These are phyloP conservation scores for Rutstroemia sp. DNA, from an alignment of 2,329 filamentous ascomycete species.

Conservation along the genomic window DNA sequence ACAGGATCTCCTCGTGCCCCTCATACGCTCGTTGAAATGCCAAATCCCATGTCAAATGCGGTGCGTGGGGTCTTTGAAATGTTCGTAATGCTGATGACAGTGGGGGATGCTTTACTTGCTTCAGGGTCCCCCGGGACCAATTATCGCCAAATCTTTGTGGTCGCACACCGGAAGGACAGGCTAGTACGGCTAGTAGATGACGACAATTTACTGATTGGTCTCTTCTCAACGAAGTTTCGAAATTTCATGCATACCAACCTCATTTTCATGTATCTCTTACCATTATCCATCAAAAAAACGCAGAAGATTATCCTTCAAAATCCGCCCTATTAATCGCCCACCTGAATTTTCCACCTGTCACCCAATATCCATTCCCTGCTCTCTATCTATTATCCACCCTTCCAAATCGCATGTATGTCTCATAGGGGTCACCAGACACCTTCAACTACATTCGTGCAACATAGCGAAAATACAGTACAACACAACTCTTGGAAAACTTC, in stretches of 20 bases:
- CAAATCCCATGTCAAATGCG: too few species aligned
- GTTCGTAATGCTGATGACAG: too few species aligned
- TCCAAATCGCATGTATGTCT: slow-evolving; percentile 26
- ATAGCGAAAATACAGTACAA: slow-evolving; percentile 8
- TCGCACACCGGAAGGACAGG: too few species aligned
- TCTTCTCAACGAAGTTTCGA: neutral
- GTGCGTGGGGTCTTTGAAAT: too few species aligned
- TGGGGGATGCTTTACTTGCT: too few species aligned
- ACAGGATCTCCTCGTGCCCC: too few species aligned
- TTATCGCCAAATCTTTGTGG: too few species aligned
- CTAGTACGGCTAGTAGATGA: neutral
- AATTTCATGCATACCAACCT: neutral
- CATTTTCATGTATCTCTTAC: neutral
- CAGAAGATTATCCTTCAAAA: neutral
- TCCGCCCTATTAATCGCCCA: neutral
- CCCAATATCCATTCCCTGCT: neutral
- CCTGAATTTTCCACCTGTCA: too few species aligned
- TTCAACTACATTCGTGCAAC: slow-evolving; percentile 1
- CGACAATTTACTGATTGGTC: slow-evolving; percentile 2
- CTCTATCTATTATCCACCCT: neutral
- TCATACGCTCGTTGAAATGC: too few species aligned
- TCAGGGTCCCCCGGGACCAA: too few species aligned
- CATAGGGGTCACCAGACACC: slow-evolving; percentile 19
- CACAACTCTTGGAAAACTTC: slow-evolving; percentile 18
- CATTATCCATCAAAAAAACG: neutral